Evolutionary conservation across 352 stramenopile species (phyloP).

Genomic region (Thalassiosira mediterranea): DNA sequence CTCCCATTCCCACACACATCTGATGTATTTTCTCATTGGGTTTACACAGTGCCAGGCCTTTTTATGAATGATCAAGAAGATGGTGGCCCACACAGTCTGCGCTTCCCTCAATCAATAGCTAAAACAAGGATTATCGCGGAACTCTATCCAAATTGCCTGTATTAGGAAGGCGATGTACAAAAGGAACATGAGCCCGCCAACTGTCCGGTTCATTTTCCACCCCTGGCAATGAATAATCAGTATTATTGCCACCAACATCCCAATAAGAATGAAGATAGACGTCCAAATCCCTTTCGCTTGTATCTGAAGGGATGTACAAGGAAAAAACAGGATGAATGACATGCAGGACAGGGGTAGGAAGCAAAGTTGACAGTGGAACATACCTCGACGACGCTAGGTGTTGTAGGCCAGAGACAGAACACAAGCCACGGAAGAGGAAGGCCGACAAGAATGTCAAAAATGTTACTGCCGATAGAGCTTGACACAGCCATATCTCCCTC

Average conservation of each 20-base stretch:
- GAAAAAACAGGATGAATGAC: background rate
- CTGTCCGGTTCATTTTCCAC: slow-evolving; percentile 65
- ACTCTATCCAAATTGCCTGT: slow-evolving; percentile 50
- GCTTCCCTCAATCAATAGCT: background rate
- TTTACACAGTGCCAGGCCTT: too few species aligned
- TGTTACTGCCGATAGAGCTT: slow-evolving; percentile 84
- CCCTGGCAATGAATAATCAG: slow-evolving; percentile 63
- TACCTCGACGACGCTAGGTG: slow-evolving; percentile 51
- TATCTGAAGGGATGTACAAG: background rate
- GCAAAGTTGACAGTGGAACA: background rate
- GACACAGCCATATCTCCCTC: slow-evolving; percentile 86
- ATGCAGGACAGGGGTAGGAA: background rate
- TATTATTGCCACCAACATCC: slow-evolving; percentile 69
- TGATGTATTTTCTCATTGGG: too few species aligned
- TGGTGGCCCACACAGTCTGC: background rate
- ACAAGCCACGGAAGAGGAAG: slow-evolving; percentile 83
- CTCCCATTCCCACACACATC: too few species aligned
- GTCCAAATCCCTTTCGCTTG: slow-evolving; percentile 50
- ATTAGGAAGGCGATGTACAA: slow-evolving; percentile 65
- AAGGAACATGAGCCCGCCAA: slow-evolving; percentile 62
- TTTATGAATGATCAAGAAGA: background rate
- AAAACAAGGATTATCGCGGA: slow-evolving; percentile 27
- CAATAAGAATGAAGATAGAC: slow-evolving; percentile 63
- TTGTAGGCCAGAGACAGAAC: slow-evolving; percentile 59
- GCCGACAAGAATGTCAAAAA: slow-evolving; percentile 86